Percentiles rank a stretch among this genome's conserved stretches.
These are phyloP conservation scores for Alternaria ethzedia DNA, from an alignment of 2,329 filamentous ascomycete genomes.

Conservation along the genomic window DNA sequence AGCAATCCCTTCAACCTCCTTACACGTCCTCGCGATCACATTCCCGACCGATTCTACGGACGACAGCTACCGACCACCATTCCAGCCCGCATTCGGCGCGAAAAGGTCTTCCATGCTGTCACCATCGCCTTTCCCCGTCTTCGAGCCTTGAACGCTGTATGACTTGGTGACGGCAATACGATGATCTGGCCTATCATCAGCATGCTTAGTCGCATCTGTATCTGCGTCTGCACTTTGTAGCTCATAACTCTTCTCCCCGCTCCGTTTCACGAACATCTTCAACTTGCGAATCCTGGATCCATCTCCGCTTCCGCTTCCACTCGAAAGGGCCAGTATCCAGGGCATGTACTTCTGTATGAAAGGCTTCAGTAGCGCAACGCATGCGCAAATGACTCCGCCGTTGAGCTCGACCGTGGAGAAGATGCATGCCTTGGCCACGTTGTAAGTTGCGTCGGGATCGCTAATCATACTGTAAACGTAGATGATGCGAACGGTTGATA, in stretches of 20 bases:
- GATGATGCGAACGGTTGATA: constrained; percentile 27
- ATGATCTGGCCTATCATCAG: not conserved
- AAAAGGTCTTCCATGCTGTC: constrained; percentile 23
- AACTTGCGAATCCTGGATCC: constrained; percentile 11
- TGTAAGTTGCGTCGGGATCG: constrained; percentile 25
- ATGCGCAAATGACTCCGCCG: constrained; percentile 26
- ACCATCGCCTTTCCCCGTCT: not conserved
- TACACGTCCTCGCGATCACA: not conserved
- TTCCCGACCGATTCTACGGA: not conserved
- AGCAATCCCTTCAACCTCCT: not conserved
- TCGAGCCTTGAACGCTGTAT: constrained; percentile 12
- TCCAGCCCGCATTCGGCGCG: constrained; percentile 6
- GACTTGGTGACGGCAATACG: constrained; percentile 17
- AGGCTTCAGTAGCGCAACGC: constrained; percentile 21
- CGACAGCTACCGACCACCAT: constrained; percentile 1
- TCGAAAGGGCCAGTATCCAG: constrained; percentile 17
- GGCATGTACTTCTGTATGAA: constrained; percentile 21
- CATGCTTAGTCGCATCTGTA: not conserved
- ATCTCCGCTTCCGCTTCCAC: constrained; percentile 5
- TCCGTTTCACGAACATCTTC: constrained; percentile 8
- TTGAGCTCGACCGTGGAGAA: constrained; percentile 28
- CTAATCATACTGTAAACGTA: constrained; percentile 25
- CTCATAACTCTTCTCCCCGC: constrained; percentile 9
- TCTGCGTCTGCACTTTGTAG: constrained; percentile 4
- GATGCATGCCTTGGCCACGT: constrained; percentile 24